These are phyloP conservation scores for Fusarium kyushuense DNA, from an alignment of 2,329 filamentous ascomycete genomes.

Conservation along the genomic window DNA sequence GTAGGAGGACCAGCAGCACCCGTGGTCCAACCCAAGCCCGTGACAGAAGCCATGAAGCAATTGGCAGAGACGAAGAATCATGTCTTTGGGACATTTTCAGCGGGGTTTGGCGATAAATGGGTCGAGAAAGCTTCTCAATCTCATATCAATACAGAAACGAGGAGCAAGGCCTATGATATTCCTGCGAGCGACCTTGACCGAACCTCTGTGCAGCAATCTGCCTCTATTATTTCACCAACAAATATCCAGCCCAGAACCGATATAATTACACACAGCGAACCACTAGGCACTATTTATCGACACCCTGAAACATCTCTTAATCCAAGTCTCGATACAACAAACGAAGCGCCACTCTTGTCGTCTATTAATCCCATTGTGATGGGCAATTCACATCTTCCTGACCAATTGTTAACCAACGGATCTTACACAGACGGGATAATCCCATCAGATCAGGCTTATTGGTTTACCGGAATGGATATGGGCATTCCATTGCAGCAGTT, in stretches of 20 bases:
- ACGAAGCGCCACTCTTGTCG: neutral
- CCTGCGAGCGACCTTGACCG: neutral
- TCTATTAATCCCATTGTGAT: neutral
- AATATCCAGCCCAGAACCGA: neutral
- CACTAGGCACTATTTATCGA: neutral
- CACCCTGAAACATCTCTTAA: neutral
- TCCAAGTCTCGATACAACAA: neutral
- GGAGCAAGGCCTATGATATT: neutral
- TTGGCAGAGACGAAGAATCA: constrained; percentile 17
- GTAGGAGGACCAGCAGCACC: neutral
- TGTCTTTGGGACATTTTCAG: constrained; percentile 12
- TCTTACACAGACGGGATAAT: neutral
- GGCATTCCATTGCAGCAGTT: neutral
- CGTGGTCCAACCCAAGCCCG: neutral
- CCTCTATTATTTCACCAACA: neutral
- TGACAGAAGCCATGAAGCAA: constrained; percentile 19
- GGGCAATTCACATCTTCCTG: neutral
- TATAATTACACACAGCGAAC: neutral
- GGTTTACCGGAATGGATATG: neutral
- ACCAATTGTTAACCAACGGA: neutral
- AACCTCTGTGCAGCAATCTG: neutral
- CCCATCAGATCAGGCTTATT: neutral
- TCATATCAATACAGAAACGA: neutral
- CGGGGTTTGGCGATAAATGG: constrained; percentile 20
- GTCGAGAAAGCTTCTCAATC: neutral